These are phyloP conservation scores for Penicillium desertorum DNA, from an alignment of 495 filamentous ascomycete genomes.

Conservation along the genomic window DNA sequence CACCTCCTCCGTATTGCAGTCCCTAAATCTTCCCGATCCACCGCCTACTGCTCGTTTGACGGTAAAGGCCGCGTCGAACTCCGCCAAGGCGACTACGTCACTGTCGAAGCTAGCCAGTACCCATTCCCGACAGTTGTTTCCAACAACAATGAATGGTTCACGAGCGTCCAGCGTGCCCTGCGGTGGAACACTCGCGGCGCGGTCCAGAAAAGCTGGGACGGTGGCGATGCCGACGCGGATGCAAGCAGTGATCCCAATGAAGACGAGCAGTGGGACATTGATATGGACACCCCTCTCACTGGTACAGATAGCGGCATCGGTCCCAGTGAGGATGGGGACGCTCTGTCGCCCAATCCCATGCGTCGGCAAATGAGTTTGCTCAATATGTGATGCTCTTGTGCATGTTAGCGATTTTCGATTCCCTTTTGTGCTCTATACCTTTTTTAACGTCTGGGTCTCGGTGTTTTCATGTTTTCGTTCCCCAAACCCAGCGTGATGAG, in stretches of 20 bases:
- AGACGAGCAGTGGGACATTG: constrained; percentile 68
- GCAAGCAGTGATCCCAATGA: constrained; percentile 35
- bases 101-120: constrained; percentile 89
- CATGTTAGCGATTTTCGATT: constrained; percentile 1
- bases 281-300: constrained; percentile 66
- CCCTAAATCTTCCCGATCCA: constrained; percentile 78
- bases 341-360: constrained; percentile 59
- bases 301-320: constrained; percentile 52
- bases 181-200: constrained; percentile 90
- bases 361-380: constrained; percentile 66
- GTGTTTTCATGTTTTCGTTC: background rate
- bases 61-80: constrained; percentile 94
- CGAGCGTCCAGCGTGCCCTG: constrained; percentile 84
- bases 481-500: background rate
- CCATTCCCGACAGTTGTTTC: constrained; percentile 92
- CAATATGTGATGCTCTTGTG: constrained; percentile 36
- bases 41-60: constrained; percentile 94
- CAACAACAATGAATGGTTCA: constrained; percentile 82
- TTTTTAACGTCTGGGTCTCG: constrained; percentile 1
- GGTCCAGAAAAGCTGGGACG: constrained; percentile 77
- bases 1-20: constrained; percentile 86
- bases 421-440: constrained; percentile 12
- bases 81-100: constrained; percentile 87
- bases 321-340: constrained; percentile 62
- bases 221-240: constrained; percentile 35